phyloP scores from a whole-genome alignment of 2,329 filamentous ascomycete species.

The Arthrocladium fulminans region DNA sequence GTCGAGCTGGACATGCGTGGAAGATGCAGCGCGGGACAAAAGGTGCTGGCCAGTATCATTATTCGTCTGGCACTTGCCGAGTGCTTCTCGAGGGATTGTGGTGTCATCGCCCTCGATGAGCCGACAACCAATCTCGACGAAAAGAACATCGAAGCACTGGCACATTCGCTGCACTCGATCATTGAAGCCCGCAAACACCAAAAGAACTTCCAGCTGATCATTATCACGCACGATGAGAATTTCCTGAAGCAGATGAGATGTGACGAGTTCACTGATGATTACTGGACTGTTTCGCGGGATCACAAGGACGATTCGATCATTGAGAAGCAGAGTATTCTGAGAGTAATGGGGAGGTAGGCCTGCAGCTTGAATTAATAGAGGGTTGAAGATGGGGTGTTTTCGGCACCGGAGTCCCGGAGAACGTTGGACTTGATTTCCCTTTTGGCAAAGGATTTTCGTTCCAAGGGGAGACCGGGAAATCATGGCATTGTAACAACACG shows the following conservation, averaged over 20 bases:
- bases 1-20: constrained; percentile 99
- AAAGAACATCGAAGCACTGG: constrained; percentile 88
- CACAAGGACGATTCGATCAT: constrained; percentile 82
- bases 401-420: too few species aligned
- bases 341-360: constrained; percentile 30
- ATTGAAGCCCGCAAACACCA: constrained; percentile 76
- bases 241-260: constrained; percentile 91
- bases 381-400: background rate
- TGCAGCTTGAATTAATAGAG: background rate
- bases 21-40: constrained; percentile 91
- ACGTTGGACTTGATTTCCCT: background rate
- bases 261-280: constrained; percentile 83
- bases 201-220: constrained; percentile 92
- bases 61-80: constrained; percentile 93
- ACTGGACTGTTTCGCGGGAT: constrained; percentile 78
- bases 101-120: constrained; percentile 91
- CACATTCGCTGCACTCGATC: constrained; percentile 74
- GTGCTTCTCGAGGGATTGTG: constrained; percentile 92
- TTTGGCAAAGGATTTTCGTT: background rate
- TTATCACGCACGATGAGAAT: constrained; percentile 98
- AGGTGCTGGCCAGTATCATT: constrained; percentile 92
- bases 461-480: background rate
- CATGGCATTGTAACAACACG: background rate
- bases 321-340: constrained; percentile 50
- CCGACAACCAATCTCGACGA: constrained; percentile 93